A percentile compares a stretch with the other conserved stretches of the same genome.
These are phyloP conservation scores for Globisporangium ultimum DNA, from an alignment of 352 stramenopile genomes.

Conservation along the genomic window DNA sequence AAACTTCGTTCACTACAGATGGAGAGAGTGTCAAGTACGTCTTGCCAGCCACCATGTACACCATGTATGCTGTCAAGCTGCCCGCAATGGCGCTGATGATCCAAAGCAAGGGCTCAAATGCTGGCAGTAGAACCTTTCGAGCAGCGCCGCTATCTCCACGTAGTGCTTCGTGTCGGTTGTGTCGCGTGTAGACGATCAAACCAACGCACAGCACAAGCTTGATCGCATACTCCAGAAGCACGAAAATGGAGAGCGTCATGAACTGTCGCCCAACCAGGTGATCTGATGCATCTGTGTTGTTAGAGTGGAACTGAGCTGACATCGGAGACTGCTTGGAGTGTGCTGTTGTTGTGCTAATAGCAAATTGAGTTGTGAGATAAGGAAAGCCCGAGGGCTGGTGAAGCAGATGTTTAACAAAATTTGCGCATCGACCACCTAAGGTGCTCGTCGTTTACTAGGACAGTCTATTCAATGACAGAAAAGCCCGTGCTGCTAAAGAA, in stretches of 20 bases:
- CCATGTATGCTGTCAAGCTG: slow-evolving; percentile 7
- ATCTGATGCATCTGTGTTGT: too few relatives aligned
- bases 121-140: slow-evolving; percentile 27
- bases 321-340: too few relatives aligned
- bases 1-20: slow-evolving; percentile 6
- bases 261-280: background rate
- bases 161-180: slow-evolving; percentile 16
- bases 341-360: too few relatives aligned
- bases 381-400: too few relatives aligned
- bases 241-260: slow-evolving; percentile 13
- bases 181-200: slow-evolving; percentile 20
- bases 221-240: slow-evolving; percentile 21
- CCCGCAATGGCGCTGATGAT: slow-evolving; percentile 16
- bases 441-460: too few relatives aligned
- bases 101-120: slow-evolving; percentile 35
- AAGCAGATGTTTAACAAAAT: too few relatives aligned
- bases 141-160: slow-evolving; percentile 17
- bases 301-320: too few relatives aligned
- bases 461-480: too few relatives aligned
- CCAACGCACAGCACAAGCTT: slow-evolving; percentile 7
- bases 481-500: too few relatives aligned
- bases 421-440: too few relatives aligned
- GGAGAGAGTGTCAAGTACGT: slow-evolving; percentile 2
- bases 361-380: too few relatives aligned
- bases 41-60: slow-evolving; percentile 1